Conservation (phyloP, 768 basidiomycete species). For the Tylopilus felleus region DNA sequence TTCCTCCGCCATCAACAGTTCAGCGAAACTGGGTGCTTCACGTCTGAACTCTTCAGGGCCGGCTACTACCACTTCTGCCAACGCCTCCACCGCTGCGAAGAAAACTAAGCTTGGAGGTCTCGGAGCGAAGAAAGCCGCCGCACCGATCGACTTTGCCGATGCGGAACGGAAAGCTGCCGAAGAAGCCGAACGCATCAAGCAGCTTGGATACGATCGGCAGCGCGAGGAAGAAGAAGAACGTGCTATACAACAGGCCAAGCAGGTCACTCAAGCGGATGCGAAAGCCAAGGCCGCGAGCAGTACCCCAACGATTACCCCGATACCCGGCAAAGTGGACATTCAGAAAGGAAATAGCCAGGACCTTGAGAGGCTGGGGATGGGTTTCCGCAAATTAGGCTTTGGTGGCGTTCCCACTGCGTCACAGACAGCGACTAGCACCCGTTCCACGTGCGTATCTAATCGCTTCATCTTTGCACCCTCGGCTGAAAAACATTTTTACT, state of each 20-base stretch:
- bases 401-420: slow-evolving; percentile 72
- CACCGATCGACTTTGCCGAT: slow-evolving; percentile 88
- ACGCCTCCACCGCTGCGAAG: slow-evolving; percentile 40
- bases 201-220: slow-evolving; percentile 87
- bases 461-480: neutral
- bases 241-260: slow-evolving; percentile 59
- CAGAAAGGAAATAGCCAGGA: slow-evolving; percentile 46
- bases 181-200: slow-evolving; percentile 89
- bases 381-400: slow-evolving; percentile 79
- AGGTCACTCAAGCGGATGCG: slow-evolving; percentile 28
- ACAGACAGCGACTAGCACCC: slow-evolving; percentile 48
- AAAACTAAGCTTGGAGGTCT: slow-evolving; percentile 73
- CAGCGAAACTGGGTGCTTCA: slow-evolving; percentile 40
- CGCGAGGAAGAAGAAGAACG: slow-evolving; percentile 84
- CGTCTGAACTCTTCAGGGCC: slow-evolving; percentile 42
- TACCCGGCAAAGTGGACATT: slow-evolving; percentile 29
- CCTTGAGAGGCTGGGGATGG: slow-evolving; percentile 58
- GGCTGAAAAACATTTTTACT: neutral
- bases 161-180: slow-evolving; percentile 88
- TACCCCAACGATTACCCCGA: slow-evolving; percentile 21
- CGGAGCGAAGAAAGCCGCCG: slow-evolving; percentile 82
- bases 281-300: slow-evolving; percentile 31
- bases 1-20: slow-evolving; percentile 25
- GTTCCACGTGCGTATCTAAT: slow-evolving; percentile 32
- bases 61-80: slow-evolving; percentile 27